phyloP scores from a whole-genome alignment of 495 filamentous ascomycete genomes.

The Podospora comata region DNA sequence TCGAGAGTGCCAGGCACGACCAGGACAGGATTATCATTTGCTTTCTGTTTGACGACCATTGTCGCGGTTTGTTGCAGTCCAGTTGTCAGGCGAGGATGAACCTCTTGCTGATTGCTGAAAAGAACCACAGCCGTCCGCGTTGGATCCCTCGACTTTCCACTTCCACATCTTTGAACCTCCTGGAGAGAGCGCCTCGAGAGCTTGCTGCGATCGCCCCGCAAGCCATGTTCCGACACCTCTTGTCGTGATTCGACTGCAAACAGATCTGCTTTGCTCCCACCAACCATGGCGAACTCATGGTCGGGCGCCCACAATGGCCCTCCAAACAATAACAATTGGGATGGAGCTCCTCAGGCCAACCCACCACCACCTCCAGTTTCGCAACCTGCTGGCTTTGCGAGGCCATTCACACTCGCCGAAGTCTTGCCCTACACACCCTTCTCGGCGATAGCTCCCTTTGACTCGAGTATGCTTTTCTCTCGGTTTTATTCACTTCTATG shows the following conservation, averaged over 20 bases:
- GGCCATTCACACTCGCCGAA: slow-evolving; percentile 64
- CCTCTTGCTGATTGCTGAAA: background rate
- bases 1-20: slow-evolving; percentile 4
- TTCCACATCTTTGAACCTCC: background rate
- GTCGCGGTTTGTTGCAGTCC: background rate
- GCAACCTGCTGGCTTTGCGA: slow-evolving; percentile 16
- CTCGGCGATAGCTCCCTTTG: slow-evolving; percentile 83
- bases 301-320: slow-evolving; percentile 24
- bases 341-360: background rate
- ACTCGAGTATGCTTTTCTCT: slow-evolving; percentile 57
- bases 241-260: slow-evolving; percentile 19
- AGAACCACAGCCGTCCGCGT: background rate
- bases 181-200: background rate
- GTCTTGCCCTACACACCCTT: slow-evolving; percentile 90
- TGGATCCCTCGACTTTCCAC: background rate
- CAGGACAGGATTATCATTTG: background rate
- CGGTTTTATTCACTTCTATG: background rate
- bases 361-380: slow-evolving; percentile 1
- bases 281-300: slow-evolving; percentile 39
- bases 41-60: background rate
- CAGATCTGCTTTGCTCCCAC: background rate
- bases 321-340: slow-evolving; percentile 10
- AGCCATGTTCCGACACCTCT: slow-evolving; percentile 19
- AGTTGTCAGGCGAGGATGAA: background rate
- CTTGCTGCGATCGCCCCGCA: background rate